phyloP scores from a whole-genome alignment of 1,139 yeast genomes.

The Yamadazyma sp. region DNA sequence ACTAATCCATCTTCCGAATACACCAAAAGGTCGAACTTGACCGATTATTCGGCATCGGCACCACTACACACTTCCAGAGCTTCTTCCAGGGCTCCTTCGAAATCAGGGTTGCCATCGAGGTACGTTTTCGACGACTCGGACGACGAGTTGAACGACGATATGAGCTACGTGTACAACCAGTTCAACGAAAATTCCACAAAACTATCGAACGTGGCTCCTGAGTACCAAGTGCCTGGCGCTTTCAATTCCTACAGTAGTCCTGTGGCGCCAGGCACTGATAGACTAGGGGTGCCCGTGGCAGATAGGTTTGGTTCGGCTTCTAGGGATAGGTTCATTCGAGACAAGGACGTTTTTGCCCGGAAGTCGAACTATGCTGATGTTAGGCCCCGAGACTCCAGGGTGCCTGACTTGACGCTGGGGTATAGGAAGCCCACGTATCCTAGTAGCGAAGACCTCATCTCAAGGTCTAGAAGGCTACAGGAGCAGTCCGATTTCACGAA shows the following conservation, averaged over 20 bases:
- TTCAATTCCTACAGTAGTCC: not conserved
- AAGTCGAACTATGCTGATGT: not conserved
- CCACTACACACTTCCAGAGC: not conserved
- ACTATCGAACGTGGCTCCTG: conserved; percentile 10
- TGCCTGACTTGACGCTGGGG: too few species aligned
- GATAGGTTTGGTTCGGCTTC: not conserved
- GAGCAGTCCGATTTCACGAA: too few species aligned
- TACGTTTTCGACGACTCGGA: conserved; percentile 21
- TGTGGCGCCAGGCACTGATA: not conserved
- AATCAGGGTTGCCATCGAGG: too few species aligned
- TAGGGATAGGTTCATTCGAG: not conserved
- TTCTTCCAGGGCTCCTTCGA: not conserved
- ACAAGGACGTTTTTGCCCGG: not conserved
- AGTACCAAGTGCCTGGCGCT: conserved; percentile 18
- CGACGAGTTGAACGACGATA: conserved; percentile 23
- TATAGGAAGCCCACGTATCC: too few species aligned
- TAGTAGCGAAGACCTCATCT: too few species aligned
- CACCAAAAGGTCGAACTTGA: not conserved
- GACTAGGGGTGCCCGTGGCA: not conserved
- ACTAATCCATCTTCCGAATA: conserved; percentile 1
- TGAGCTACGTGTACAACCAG: conserved; percentile 15
- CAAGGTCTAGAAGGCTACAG: too few species aligned
- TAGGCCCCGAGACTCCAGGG: not conserved
- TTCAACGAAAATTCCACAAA: conserved; percentile 11
- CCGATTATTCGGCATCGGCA: not conserved